Evolutionary conservation across 805 yeast genomes (phyloP).

Genomic region (Wickerhamomyces queroliae): DNA sequence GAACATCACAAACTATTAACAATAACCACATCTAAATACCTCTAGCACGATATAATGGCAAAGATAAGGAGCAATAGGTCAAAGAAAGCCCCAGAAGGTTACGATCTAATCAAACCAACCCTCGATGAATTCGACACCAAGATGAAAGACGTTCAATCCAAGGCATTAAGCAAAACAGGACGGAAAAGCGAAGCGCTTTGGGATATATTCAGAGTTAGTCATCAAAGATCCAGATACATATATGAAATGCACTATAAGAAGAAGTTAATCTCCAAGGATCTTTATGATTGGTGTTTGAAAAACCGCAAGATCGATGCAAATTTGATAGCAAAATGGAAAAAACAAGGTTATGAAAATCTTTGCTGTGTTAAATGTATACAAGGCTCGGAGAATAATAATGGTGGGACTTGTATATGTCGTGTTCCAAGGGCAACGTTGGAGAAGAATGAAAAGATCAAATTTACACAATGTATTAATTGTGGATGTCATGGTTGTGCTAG

Average conservation of each 20-base stretch:
- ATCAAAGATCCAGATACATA: conserved; percentile 70
- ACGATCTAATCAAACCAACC: conserved; percentile 60
- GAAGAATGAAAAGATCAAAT: conserved; percentile 26
- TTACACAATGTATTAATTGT: conserved; percentile 66
- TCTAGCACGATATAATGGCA: conserved; percentile 31
- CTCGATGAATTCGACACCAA: conserved; percentile 51
- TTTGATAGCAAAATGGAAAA: conserved; percentile 80
- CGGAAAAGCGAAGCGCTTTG: conserved; percentile 54
- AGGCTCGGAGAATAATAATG: conserved; percentile 53
- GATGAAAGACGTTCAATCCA: conserved; percentile 46
- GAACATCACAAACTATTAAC: neutral
- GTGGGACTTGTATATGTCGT: conserved; percentile 75
- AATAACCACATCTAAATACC: neutral
- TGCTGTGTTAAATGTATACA: conserved; percentile 82
- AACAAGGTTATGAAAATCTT: conserved; percentile 78
- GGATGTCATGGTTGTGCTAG: conserved; percentile 86
- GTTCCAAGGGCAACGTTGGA: conserved; percentile 61
- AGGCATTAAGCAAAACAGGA: conserved; percentile 33
- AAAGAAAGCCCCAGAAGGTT: conserved; percentile 69
- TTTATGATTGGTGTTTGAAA: conserved; percentile 69
- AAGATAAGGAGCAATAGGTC: conserved; percentile 34
- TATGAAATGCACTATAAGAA: conserved; percentile 69
- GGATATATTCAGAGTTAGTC: conserved; percentile 66
- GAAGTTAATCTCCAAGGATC: conserved; percentile 56
- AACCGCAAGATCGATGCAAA: conserved; percentile 62